phyloP scores from a whole-genome alignment of 2,329 filamentous ascomycete genomes.

The Claviceps citrina region DNA sequence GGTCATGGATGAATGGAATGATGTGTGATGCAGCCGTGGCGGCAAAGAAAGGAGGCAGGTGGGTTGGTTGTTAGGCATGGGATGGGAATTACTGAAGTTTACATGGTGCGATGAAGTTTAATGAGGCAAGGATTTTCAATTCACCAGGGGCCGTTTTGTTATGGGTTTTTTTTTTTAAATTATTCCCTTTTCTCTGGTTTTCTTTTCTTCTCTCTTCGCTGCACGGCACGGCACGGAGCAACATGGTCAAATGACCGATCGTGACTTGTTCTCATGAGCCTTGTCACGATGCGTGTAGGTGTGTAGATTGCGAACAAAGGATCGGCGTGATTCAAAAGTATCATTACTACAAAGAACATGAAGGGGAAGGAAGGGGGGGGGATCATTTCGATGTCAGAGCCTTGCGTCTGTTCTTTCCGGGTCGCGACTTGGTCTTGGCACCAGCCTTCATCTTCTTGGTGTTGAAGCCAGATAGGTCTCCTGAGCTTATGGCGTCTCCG shows the following conservation, averaged over 20 bases:
- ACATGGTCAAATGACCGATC: background rate
- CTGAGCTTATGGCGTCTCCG: slow-evolving; percentile 68
- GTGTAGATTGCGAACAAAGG: background rate
- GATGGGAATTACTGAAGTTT: no score
- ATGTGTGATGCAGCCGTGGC: no score
- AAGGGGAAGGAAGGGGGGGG: background rate
- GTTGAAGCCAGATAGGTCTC: slow-evolving; percentile 68
- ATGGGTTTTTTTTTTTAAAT: no score
- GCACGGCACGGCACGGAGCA: no score
- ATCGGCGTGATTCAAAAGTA: background rate
- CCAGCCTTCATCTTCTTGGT: slow-evolving; percentile 66
- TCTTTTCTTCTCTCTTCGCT: background rate
- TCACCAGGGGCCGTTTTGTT: no score
- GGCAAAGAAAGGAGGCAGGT: no score
- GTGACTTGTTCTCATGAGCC: no score
- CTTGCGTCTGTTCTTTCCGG: slow-evolving; percentile 38
- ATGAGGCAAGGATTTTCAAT: no score
- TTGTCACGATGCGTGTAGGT: no score
- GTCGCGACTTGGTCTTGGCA: slow-evolving; percentile 26
- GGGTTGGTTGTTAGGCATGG: no score
- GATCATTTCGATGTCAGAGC: slow-evolving; percentile 17
- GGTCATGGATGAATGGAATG: slow-evolving; percentile 23
- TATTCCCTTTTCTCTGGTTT: background rate
- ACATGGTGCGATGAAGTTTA: no score
- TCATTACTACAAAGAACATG: background rate